phyloP scores from a whole-genome alignment of 164 flowering plant species.

The Kalanchoe fedtschenkoi region DNA sequence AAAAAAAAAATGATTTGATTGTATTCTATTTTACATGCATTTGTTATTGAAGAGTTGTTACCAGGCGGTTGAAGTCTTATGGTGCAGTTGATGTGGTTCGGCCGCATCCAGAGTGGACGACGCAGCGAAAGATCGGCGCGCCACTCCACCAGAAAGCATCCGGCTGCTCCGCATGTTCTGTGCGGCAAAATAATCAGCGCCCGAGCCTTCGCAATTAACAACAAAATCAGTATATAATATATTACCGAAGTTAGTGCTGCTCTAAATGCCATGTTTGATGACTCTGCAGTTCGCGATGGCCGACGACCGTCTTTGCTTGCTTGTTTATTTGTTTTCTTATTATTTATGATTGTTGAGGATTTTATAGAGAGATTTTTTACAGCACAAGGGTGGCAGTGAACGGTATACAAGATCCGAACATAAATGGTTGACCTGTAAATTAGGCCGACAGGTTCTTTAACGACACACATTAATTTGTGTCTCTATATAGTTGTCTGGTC shows the following conservation, averaged over 20 bases:
- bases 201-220: neutral
- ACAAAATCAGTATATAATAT: neutral
- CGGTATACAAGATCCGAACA: too few species aligned
- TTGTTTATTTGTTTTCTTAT: neutral
- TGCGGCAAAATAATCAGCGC: neutral
- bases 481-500: too few species aligned
- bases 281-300: neutral
- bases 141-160: neutral
- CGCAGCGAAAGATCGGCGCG: neutral
- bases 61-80: neutral
- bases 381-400: too few species aligned
- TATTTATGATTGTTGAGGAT: neutral
- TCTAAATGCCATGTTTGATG: neutral
- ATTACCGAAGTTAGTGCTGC: neutral
- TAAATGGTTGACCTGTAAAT: too few species aligned
- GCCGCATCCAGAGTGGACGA: neutral
- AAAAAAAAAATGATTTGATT: neutral
- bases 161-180: neutral
- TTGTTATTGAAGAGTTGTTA: too few species aligned
- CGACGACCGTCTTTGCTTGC: neutral
- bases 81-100: neutral
- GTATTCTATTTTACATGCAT: neutral
- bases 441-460: too few species aligned
- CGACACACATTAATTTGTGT: too few species aligned
- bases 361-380: slow-evolving; percentile 1